Percentiles rank a stretch among this genome's conserved stretches.
Conservation (phyloP, 495 filamentous ascomycete genomes). For the Neurospora tetrasperma region DNA sequence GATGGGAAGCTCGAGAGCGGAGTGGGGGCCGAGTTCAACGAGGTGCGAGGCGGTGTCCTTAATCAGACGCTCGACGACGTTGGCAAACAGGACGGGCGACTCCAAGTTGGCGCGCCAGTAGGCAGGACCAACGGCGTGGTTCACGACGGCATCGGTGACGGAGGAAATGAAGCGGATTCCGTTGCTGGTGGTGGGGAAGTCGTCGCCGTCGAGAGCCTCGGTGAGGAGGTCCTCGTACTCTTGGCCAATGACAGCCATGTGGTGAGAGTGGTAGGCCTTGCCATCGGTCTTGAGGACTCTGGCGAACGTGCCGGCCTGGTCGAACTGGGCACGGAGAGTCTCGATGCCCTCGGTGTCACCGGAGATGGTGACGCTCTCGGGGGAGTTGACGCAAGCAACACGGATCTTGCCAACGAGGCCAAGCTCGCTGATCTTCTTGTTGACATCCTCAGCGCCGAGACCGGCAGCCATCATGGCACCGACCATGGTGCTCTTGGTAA, state of each 20-base stretch:
- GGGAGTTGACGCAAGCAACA: slow-evolving; percentile 42
- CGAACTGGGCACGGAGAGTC: slow-evolving; percentile 17
- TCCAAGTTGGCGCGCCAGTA: slow-evolving; percentile 40
- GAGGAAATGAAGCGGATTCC: slow-evolving; percentile 26
- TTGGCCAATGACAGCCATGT: slow-evolving; percentile 28
- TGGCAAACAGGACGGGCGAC: slow-evolving; percentile 33
- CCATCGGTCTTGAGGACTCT: slow-evolving; percentile 26
- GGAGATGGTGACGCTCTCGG: slow-evolving; percentile 33
- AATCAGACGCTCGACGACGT: slow-evolving; percentile 21
- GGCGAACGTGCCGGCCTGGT: slow-evolving; percentile 33
- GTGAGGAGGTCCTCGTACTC: slow-evolving; percentile 25
- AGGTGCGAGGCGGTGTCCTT: slow-evolving; percentile 14
- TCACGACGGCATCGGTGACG: slow-evolving; percentile 19
- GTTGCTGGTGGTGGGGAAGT: slow-evolving; percentile 23
- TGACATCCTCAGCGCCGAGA: slow-evolving; percentile 16
- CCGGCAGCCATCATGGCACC: slow-evolving; percentile 38
- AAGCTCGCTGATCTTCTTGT: slow-evolving; percentile 15
- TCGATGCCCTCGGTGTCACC: slow-evolving; percentile 29
- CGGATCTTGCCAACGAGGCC: slow-evolving; percentile 3
- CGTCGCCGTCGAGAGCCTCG: slow-evolving; percentile 9
- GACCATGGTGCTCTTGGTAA: slow-evolving; percentile 10
- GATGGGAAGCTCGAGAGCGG: slow-evolving; percentile 40
- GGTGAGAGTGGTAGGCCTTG: slow-evolving; percentile 34
- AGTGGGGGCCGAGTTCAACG: slow-evolving; percentile 51
- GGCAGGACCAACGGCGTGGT: slow-evolving; percentile 9